These are phyloP conservation scores for Paecilomyces dactylethromorphus DNA, from an alignment of 2,329 filamentous ascomycete genomes.

Conservation along the genomic window DNA sequence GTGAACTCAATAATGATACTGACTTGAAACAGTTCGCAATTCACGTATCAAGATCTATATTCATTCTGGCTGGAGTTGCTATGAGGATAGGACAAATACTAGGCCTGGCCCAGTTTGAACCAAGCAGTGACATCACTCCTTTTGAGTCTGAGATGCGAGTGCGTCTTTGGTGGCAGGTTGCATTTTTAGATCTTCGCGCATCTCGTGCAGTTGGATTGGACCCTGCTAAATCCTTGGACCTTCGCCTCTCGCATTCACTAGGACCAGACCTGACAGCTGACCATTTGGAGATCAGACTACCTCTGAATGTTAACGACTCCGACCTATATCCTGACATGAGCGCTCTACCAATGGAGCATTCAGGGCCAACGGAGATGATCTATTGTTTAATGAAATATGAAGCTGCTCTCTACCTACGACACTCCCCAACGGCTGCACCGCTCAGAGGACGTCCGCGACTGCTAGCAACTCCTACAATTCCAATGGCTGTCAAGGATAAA, in stretches of 20 bases:
- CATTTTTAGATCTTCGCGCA: conserved; percentile 4
- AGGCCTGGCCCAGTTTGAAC: conserved; percentile 19
- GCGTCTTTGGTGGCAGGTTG: conserved; percentile 23
- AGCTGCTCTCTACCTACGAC: background rate
- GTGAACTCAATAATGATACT: background rate
- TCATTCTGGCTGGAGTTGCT: conserved; percentile 10
- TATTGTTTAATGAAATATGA: conserved; percentile 7
- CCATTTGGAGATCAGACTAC: conserved; percentile 2
- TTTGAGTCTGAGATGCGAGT: conserved; percentile 28
- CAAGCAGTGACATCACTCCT: conserved; percentile 15
- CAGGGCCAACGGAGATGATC: conserved; percentile 22
- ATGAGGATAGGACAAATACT: conserved; percentile 12
- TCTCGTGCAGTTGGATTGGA: background rate
- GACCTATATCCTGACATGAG: conserved; percentile 14
- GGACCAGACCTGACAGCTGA: background rate
- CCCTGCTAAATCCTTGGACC: background rate
- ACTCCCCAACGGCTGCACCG: background rate
- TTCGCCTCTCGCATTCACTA: background rate
- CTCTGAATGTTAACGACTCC: conserved; percentile 12
- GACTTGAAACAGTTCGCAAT: background rate
- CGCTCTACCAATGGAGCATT: conserved; percentile 8
- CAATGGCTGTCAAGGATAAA: conserved; percentile 3
- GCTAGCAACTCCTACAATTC: background rate
- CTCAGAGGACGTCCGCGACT: background rate
- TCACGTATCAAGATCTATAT: background rate